Base-by-base conservation (phyloP, 495 filamentous ascomycete genomes). In the Penicillium soppii region DNA sequence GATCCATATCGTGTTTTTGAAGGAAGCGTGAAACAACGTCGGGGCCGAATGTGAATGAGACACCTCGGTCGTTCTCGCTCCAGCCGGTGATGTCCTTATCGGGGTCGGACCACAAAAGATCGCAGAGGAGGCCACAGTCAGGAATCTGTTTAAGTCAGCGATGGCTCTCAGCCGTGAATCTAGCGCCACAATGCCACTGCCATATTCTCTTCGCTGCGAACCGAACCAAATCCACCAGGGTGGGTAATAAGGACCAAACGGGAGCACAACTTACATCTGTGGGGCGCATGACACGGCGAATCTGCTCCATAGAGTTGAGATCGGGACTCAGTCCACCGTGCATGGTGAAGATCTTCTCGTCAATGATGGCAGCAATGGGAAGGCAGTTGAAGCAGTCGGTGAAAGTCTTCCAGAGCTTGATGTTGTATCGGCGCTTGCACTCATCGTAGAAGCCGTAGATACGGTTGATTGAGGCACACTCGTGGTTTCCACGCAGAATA, bases 341-440 rank as follows among this genome's bases (percentile, higher is more conserved):
- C 94, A 98, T 98, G 54, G 94, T 98, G 82, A 98, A 97, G 62
- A 98, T 98, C 87, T 98, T 98, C 81, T 98, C 94, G 67, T 98
- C 94, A 63, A 98, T 98, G 71, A 98, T 98, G 49, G 94, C 94
- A n/a, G 94, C 94, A 71, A 98, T 98, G 25, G 94, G 94, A 65
- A 98, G 71, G 78, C 94, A 98, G 80, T 98, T 98, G 83, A 98
- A 98, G 83, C 94, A 98, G 65, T 98, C 94, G 30, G 94, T 98
- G 68, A 98, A 98, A 6, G 94, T 98, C 81, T 98, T 98, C 94
- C 94, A 98, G 56, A 98, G 85, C 83, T 98, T 98, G 78, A 98
- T 98, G 78, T 98, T 98, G 75, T 98, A 98, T 53, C 94, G 81
- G 56, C 94, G 86, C 80, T 98, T 98, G 83, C 94, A 98, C 72